Evolutionary conservation across 2,329 filamentous ascomycete species (phyloP).

Genomic region (Penicillium sp.): DNA sequence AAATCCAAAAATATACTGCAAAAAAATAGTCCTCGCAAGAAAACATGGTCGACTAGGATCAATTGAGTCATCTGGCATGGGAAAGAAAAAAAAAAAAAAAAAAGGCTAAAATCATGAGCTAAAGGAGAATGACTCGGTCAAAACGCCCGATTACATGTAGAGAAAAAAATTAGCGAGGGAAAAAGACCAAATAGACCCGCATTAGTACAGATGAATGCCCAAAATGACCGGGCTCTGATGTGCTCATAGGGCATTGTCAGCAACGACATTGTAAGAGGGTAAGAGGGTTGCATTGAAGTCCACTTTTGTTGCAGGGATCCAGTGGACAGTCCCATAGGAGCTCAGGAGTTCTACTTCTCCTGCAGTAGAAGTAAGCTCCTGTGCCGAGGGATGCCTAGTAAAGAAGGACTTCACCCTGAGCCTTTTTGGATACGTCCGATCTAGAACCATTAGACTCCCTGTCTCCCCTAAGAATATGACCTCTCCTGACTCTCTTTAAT

Average conservation of each 20-base stretch:
- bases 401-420: conserved; percentile 2
- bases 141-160: background rate
- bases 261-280: conserved; percentile 15
- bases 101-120: background rate
- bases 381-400: conserved; percentile 17
- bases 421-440: conserved; percentile 20
- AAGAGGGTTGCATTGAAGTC: conserved; percentile 14
- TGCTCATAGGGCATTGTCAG: conserved; percentile 10
- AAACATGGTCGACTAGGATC: background rate
- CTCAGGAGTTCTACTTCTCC: conserved; percentile 16
- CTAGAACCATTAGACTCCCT: conserved; percentile 15
- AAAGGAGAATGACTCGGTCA: background rate
- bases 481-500: conserved; percentile 5
- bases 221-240: conserved; percentile 1
- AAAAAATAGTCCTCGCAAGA: background rate
- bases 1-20: conserved; percentile 4
- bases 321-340: conserved; percentile 12
- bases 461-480: conserved; percentile 11
- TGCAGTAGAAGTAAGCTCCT: conserved; percentile 20
- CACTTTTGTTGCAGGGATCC: conserved; percentile 22
- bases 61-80: background rate
- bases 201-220: conserved; percentile 1
- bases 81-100: too few species aligned
- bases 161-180: background rate
- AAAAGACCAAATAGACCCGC: background rate